Conservation (phyloP, 345 rosid genomes). For the Viola odorata region DNA sequence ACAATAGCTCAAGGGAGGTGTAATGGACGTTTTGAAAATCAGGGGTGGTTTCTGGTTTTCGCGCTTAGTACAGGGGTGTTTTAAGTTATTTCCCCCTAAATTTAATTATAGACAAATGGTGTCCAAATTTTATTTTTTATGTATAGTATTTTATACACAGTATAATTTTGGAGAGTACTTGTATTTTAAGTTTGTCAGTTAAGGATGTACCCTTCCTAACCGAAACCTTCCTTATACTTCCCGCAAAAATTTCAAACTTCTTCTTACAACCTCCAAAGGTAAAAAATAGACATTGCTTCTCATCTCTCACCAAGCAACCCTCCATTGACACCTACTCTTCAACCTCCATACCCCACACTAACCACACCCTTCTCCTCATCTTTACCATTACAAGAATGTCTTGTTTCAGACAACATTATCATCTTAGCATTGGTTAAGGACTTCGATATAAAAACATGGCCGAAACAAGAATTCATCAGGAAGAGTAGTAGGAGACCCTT, state of each 20-base stretch:
- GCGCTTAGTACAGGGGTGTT: too few relatives aligned
- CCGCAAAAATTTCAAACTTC: slow-evolving; percentile 43
- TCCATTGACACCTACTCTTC: slow-evolving; percentile 47
- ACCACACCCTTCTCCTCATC: slow-evolving; percentile 27
- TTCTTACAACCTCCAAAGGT: not conserved
- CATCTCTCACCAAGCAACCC: slow-evolving; percentile 25
- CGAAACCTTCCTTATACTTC: slow-evolving; percentile 52
- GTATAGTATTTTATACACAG: too few relatives aligned
- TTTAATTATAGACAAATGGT: too few relatives aligned
- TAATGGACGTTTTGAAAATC: too few relatives aligned
- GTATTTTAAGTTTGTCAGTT: slow-evolving; percentile 28
- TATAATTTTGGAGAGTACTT: not conserved
- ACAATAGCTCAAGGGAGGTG: too few relatives aligned
- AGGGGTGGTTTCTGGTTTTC: too few relatives aligned
- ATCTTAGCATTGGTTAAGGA: slow-evolving; percentile 14
- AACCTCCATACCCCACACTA: slow-evolving; percentile 48
- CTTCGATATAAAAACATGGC: slow-evolving; percentile 23
- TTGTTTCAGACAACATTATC: slow-evolving; percentile 20
- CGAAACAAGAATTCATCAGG: not conserved
- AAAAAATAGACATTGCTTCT: slow-evolving; percentile 13
- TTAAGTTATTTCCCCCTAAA: too few relatives aligned
- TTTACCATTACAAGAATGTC: slow-evolving; percentile 21
- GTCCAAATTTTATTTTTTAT: too few relatives aligned
- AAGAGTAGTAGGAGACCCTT: slow-evolving; percentile 8
- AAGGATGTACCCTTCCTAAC: slow-evolving; percentile 41